Evolutionary conservation across 2,329 filamentous ascomycete genomes (phyloP).

Genomic region (Hypoxylon sp.): DNA sequence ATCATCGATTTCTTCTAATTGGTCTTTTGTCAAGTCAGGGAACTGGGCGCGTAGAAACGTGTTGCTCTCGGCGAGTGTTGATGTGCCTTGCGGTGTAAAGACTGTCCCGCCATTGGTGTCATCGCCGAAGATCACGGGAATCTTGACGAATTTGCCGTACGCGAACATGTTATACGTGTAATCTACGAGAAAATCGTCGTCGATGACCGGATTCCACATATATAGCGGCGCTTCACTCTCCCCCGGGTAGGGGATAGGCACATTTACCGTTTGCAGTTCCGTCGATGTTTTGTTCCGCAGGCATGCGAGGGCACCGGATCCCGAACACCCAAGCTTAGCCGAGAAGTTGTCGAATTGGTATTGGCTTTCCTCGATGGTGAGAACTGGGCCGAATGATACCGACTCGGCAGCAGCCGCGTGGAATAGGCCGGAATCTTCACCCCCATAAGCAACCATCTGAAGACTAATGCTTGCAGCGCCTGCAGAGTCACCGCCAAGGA

Average conservation of each 20-base stretch:
- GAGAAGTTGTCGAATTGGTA: constrained; percentile 63
- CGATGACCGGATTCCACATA: constrained; percentile 64
- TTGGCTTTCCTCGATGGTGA: constrained; percentile 56
- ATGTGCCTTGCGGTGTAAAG: constrained; percentile 62
- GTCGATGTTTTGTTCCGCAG: constrained; percentile 53
- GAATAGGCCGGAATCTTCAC: constrained; percentile 58
- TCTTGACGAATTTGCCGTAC: constrained; percentile 59
- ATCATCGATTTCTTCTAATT: constrained; percentile 60
- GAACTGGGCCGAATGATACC: constrained; percentile 59
- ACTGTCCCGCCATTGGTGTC: constrained; percentile 72
- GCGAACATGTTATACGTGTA: constrained; percentile 59
- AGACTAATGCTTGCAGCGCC: constrained; percentile 72
- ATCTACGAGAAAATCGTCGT: constrained; percentile 61
- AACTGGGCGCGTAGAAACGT: constrained; percentile 67
- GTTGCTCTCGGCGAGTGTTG: constrained; percentile 58
- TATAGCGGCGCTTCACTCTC: constrained; percentile 53
- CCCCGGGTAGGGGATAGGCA: constrained; percentile 52
- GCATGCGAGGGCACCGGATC: constrained; percentile 53
- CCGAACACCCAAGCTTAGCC: constrained; percentile 53
- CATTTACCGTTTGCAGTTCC: constrained; percentile 55
- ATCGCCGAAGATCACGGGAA: constrained; percentile 64
- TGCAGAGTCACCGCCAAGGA: constrained; percentile 73
- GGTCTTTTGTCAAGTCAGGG: constrained; percentile 58
- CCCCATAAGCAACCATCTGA: constrained; percentile 66
- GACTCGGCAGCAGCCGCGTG: constrained; percentile 61